Percentiles rank a stretch among this genome's conserved stretches.
These are phyloP conservation scores for Amoebophrya sp. DNA, from an alignment of 169 alveolate species.

Conservation along the genomic window DNA sequence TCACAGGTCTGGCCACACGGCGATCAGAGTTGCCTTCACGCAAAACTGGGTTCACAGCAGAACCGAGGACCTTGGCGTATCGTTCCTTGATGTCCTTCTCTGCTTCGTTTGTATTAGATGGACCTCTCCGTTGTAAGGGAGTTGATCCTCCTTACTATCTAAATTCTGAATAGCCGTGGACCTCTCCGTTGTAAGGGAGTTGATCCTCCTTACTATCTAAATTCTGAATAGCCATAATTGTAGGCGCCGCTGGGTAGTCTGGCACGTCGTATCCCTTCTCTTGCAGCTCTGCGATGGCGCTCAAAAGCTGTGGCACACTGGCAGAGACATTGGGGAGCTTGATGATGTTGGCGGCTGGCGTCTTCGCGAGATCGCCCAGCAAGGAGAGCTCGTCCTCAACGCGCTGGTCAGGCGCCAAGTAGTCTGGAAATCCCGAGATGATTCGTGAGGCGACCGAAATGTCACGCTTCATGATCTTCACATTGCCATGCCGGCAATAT, in stretches of 20 bases:
- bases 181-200: neutral
- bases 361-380: slow-evolving; percentile 39
- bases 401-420: slow-evolving; percentile 37
- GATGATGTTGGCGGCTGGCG: slow-evolving; percentile 48
- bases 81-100: slow-evolving; percentile 38
- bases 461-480: slow-evolving; percentile 42
- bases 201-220: neutral
- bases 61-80: slow-evolving; percentile 46
- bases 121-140: neutral
- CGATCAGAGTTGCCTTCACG: slow-evolving; percentile 50
- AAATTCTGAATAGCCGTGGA: neutral
- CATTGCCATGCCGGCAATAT: slow-evolving; percentile 38
- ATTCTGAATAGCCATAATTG: slow-evolving; percentile 26
- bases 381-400: slow-evolving; percentile 29
- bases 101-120: no score
- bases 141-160: neutral
- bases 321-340: slow-evolving; percentile 48
- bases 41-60: slow-evolving; percentile 46
- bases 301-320: slow-evolving; percentile 40
- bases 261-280: slow-evolving; percentile 45
- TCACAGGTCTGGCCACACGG: slow-evolving; percentile 42
- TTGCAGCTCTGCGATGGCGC: slow-evolving; percentile 44
- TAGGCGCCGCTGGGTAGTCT: slow-evolving; percentile 40
- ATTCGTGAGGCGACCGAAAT: slow-evolving; percentile 43
- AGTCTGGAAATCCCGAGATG: slow-evolving; percentile 40